Evolutionary conservation across 2,329 filamentous ascomycete genomes (phyloP), one percentile per base, ranked within the genome.

Genomic region (Fusarium sp.): DNA sequence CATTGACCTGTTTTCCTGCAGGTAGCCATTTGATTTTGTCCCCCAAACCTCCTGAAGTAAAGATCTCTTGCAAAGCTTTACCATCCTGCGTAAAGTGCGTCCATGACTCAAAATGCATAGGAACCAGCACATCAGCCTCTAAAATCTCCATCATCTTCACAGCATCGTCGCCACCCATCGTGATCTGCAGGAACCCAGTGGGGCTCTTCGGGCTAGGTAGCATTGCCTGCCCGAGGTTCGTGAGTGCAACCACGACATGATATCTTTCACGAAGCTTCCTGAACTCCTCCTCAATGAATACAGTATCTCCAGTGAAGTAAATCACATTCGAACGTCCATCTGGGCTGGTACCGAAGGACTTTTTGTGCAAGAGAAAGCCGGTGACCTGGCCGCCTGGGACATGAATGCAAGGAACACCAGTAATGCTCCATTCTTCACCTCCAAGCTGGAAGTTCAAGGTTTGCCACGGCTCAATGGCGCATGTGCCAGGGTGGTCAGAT

Each of bases 101-200:
- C 45, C 57, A 54, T 4, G 45, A 39, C 18, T 60, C 57, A 7
- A 41, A 60, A 31, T 60, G 36, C 28, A 60, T 54, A 2, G 57
- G 47, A 1, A 42, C 57, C 1, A 60, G 15, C 8, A 39, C 5
- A 33, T 55, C 36, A 22, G 47, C 47, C 28, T n/a, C 15, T 3
- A 54, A 13, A 11, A 16, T 5, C 5, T 38, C 35, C 45, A 60
- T 41, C 35, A 60, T 38, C 6, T n/a, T 60, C 11, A 30, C 22
- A 15, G 57, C 57, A 41, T 60, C 47, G n/a, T 54, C n/a, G 7
- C 57, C 57, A 5, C 57, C 35, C 47, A 54, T 60, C 1, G 57
- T 54, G 20, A 60, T 55, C n/a, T 54, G n/a, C 3, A 22, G 2
- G 20, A 30, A 54, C 4, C 20, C 33, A 14, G 14, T 54, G 2